phyloP scores from a whole-genome alignment of 805 yeast genomes.

The Maudiozyma turicensis region DNA sequence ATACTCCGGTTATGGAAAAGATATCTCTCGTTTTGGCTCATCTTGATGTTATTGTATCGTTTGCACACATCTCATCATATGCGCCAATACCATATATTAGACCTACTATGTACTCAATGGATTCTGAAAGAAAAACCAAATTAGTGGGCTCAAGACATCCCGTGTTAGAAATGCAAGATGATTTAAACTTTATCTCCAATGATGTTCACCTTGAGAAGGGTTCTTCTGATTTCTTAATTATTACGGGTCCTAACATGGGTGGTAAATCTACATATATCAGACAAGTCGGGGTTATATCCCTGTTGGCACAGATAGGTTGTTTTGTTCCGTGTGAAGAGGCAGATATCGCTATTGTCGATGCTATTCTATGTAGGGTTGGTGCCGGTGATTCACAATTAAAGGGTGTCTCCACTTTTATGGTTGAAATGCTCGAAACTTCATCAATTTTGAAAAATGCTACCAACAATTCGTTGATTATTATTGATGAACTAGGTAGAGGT shows the following conservation, averaged over 20 bases:
- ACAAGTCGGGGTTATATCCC: conserved; percentile 77
- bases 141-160: conserved; percentile 87
- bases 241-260: conserved; percentile 97
- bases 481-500: conserved; percentile 88
- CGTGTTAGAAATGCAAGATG: conserved; percentile 87
- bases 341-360: conserved; percentile 77
- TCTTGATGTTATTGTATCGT: conserved; percentile 74
- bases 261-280: conserved; percentile 92
- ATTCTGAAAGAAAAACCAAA: conserved; percentile 38
- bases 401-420: conserved; percentile 96
- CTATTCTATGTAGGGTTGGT: conserved; percentile 93
- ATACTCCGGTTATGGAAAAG: conserved; percentile 65
- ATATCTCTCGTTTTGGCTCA: conserved; percentile 57
- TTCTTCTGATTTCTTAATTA: conserved; percentile 60
- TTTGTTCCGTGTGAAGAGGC: conserved; percentile 77
- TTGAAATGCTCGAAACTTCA: conserved; percentile 95
- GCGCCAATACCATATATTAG: conserved; percentile 76
- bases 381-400: conserved; percentile 97
- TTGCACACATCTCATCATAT: conserved; percentile 74
- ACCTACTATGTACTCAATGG: conserved; percentile 56
- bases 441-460: conserved; percentile 84
- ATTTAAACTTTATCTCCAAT: conserved; percentile 80
- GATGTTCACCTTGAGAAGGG: conserved; percentile 61
- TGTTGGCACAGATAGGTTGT: conserved; percentile 85
- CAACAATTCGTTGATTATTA: conserved; percentile 72